Percentiles rank a stretch among this genome's conserved stretches.
Evolutionary conservation across 306 rosid genomes (phyloP).

Genomic region (Oxytropis ochrocephala): DNA sequence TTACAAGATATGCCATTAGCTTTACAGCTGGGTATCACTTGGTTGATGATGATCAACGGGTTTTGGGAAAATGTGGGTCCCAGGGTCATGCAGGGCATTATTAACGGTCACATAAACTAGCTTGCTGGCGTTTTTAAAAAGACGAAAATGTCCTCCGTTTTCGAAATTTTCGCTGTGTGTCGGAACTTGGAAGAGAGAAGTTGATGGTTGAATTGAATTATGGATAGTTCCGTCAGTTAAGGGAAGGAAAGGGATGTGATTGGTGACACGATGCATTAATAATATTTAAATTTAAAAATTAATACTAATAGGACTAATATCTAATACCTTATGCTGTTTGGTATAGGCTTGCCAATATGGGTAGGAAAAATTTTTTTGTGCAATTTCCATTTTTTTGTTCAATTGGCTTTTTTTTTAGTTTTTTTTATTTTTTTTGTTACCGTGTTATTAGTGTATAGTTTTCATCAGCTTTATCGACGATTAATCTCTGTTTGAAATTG

Average conservation of each 20-base stretch:
- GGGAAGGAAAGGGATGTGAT: not conserved
- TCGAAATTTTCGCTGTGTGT: not conserved
- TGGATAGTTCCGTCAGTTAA: conserved; percentile 6
- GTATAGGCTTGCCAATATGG: no score
- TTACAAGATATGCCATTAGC: not conserved
- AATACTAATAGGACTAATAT: no score
- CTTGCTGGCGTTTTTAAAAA: not conserved
- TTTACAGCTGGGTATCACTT: conserved; percentile 32
- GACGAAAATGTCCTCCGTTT: conserved; percentile 15
- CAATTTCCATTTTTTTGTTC: no score
- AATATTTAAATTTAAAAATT: not conserved
- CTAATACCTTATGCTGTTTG: no score
- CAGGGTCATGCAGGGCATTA: conserved; percentile 24
- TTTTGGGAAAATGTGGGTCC: conserved; percentile 22
- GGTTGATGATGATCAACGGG: conserved; percentile 9
- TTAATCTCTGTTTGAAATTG: no score
- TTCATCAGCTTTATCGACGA: no score
- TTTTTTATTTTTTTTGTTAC: no score
- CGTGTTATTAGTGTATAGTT: no score
- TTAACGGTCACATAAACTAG: conserved; percentile 32
- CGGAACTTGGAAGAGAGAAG: not conserved
- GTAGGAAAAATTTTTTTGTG: no score
- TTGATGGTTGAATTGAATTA: not conserved
- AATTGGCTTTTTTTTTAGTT: no score
- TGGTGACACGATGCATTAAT: not conserved